Evolutionary conservation across 1,139 yeast species (phyloP).

Genomic region (Taphrina wiesneri): DNA sequence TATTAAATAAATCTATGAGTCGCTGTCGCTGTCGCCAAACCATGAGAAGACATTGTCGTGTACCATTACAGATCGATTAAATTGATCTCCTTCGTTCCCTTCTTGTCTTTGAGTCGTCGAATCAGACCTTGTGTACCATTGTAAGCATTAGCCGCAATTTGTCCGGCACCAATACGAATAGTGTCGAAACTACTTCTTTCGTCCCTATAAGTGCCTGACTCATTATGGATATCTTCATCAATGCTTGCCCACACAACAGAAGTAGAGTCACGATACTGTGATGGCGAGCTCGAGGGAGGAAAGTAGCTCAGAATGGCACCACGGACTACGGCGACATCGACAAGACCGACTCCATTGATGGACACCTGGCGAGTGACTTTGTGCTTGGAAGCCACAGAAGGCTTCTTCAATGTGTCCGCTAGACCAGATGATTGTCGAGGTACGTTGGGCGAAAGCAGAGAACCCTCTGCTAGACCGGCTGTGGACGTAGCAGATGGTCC

Average conservation of each 20-base stretch:
- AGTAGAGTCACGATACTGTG: neutral
- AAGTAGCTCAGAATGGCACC: slow-evolving; percentile 12
- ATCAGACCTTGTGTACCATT: slow-evolving; percentile 24
- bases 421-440: neutral
- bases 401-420: neutral
- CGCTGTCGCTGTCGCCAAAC: neutral
- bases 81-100: neutral
- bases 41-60: neutral
- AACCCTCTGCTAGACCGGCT: neutral
- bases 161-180: slow-evolving; percentile 11
- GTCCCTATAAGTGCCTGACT: neutral
- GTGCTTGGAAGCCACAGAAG: neutral
- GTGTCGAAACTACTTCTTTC: slow-evolving; percentile 6
- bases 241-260: neutral
- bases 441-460: neutral
- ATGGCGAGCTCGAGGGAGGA: slow-evolving; percentile 6
- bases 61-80: neutral
- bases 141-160: slow-evolving; percentile 15
- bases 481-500: neutral
- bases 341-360: slow-evolving; percentile 2
- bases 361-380: neutral
- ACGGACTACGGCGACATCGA: slow-evolving; percentile 6
- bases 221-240: neutral
- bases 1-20: no score
- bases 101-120: slow-evolving; percentile 16